A percentile compares a stretch with the other conserved stretches of the same genome.
Evolutionary conservation across 2,329 filamentous ascomycete species (phyloP).

Genomic region (Endothia cerciana): DNA sequence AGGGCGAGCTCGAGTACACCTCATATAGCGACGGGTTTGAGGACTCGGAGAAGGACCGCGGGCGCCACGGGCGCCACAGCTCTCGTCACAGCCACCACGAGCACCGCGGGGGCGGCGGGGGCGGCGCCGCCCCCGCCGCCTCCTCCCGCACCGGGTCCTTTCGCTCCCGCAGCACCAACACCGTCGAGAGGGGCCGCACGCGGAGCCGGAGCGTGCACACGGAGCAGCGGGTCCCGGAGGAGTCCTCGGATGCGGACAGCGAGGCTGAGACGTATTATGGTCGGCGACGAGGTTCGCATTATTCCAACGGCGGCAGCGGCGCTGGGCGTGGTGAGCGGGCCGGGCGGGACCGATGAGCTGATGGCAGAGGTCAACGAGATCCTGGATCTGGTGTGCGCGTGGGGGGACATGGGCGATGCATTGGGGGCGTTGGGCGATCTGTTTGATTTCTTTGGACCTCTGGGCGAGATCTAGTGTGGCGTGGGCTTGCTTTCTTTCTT

Average conservation of each 20-base stretch:
- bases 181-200: conserved; percentile 24
- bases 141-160: conserved; percentile 11
- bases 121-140: too few relatives aligned
- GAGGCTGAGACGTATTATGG: conserved; percentile 20
- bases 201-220: conserved; percentile 27
- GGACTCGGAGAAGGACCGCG: conserved; percentile 14
- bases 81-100: neutral
- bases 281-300: conserved; percentile 13
- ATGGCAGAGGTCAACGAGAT: conserved; percentile 5
- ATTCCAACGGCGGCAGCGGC: neutral
- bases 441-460: neutral
- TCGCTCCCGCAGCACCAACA: conserved; percentile 23
- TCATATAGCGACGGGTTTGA: conserved; percentile 20
- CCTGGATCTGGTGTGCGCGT: conserved; percentile 9
- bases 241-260: conserved; percentile 21
- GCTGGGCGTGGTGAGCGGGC: neutral
- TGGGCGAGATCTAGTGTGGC: neutral
- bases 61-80: conserved; percentile 2
- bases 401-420: conserved; percentile 18
- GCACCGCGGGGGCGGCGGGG: conserved; percentile 3
- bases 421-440: conserved; percentile 16
- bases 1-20: conserved; percentile 29
- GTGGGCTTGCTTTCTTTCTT: neutral
- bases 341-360: neutral
- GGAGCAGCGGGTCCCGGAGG: conserved; percentile 20